Base-by-base conservation (phyloP, 148 eudicot genomes). In the Amaranthus palmeri region DNA sequence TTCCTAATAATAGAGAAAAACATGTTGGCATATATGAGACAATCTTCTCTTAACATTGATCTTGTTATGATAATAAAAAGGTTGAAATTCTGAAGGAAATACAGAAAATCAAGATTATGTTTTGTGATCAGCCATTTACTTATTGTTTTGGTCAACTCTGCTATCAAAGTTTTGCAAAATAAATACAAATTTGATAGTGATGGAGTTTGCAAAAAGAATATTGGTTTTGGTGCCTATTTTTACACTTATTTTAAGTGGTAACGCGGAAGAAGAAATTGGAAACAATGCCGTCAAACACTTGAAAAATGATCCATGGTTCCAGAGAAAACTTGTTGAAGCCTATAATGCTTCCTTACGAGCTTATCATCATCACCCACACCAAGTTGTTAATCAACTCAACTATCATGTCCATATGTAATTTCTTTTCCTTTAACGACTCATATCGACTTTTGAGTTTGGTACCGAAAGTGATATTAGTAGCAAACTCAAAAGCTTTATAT, bases 381-480 rank as follows among this genome's bases (percentile, higher is more conserved):
- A 78, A 44, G 80, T 87, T 50, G 75, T 90, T 6, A 61, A 82
- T 55, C 70, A 74, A 4, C 80, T 91, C 15, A 91, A 88, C 77
- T 15, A 70, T 17, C 84, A 79, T 74, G 88, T 87, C 65, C 88
- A 81, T 52, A 77, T 78, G 97, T 89, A 76, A 69, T 71, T 61
- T 11, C 8, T 51, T 36, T 50, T 66, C 12, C 10, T 67, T 10
- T 5, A n/a, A n/a, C n/a, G 8, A 41, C 0, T 3, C 8, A 59
- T 7, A 3, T 0, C 3, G 12, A 15, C 7, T 25, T 59, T 0
- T 25, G 42, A 18, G 3, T 18, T 4, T 25, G 8, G 18, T 25
- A 59, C 4, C 2, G 42, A 41, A 4, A 41, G 12, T 25, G 3
- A 10, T 25, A 40, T 40, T 40, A 6, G 17, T 56, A 56, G 7